A percentile compares a stretch with the other conserved stretches of the same genome.
Conservation (phyloP, 345 rosid species). For the Anacardium occidentale region DNA sequence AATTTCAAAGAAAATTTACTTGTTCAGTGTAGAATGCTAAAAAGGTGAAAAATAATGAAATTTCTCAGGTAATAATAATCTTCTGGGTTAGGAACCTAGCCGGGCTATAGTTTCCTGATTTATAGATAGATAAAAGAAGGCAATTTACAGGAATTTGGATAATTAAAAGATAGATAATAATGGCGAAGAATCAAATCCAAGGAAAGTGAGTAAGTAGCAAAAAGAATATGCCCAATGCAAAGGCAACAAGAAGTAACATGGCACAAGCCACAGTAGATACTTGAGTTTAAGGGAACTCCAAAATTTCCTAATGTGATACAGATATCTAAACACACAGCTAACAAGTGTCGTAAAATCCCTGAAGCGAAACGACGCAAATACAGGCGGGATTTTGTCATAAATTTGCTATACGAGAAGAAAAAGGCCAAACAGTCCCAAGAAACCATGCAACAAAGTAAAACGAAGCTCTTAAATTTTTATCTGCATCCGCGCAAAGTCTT, state of each 20-base stretch:
- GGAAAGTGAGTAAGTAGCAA: not conserved
- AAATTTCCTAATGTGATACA: not conserved
- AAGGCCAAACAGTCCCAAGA: conserved; percentile 2
- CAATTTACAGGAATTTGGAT: not conserved
- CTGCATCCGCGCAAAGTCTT: not conserved
- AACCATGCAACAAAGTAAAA: not conserved
- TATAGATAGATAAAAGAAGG: too few relatives aligned
- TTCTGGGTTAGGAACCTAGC: not conserved
- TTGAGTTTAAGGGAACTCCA: not conserved
- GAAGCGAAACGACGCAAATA: conserved; percentile 8
- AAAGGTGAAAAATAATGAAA: not conserved
- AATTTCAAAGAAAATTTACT: not conserved
- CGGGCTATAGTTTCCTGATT: too few relatives aligned
- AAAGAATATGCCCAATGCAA: conserved; percentile 2
- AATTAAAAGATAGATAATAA: not conserved
- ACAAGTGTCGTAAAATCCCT: conserved; percentile 7
- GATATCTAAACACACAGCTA: not conserved
- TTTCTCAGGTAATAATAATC: not conserved
- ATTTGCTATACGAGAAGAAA: conserved; percentile 10
- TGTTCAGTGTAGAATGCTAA: not conserved
- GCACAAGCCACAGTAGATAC: not conserved
- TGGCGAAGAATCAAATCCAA: not conserved
- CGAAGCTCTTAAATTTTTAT: not conserved
- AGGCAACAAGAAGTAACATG: not conserved
- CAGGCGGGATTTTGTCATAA: not conserved